Evolutionary conservation across 139 green algal genomes (phyloP).

Genomic region (Asterochloris sp.): DNA sequence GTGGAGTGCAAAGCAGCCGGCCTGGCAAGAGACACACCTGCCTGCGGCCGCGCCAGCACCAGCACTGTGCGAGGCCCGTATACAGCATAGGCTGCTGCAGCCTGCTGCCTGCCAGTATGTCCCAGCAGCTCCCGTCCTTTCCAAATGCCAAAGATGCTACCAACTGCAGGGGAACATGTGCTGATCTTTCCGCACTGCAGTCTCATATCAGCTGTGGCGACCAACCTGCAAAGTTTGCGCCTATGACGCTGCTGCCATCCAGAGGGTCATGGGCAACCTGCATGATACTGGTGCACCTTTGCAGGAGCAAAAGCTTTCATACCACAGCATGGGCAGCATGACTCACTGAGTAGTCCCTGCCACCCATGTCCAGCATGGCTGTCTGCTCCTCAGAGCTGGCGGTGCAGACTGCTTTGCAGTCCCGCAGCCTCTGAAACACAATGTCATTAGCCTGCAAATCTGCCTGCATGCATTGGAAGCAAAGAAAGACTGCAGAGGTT

Average conservation of each 20-base stretch:
- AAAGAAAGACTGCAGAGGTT: neutral
- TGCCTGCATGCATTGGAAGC: conserved; percentile 27
- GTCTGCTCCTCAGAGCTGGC: conserved; percentile 75
- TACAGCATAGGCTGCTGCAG: conserved; percentile 70
- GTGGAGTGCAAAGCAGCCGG: neutral
- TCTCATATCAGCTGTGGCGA: neutral
- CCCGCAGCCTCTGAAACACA: conserved; percentile 53
- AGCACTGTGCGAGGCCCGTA: conserved; percentile 79
- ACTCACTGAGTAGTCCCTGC: conserved; percentile 46
- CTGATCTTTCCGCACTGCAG: neutral
- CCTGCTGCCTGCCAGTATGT: conserved; percentile 50
- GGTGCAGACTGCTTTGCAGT: conserved; percentile 52
- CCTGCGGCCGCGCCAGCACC: conserved; percentile 52
- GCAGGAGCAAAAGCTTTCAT: neutral
- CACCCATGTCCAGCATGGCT: conserved; percentile 39
- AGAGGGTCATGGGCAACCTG: conserved; percentile 85
- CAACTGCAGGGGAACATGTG: conserved; percentile 6
- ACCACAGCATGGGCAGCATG: neutral
- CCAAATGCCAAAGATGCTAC: conserved; percentile 85
- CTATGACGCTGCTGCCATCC: conserved; percentile 75
- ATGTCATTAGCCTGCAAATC: conserved; percentile 69
- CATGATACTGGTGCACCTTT: neutral
- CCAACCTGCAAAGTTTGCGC: conserved; percentile 50
- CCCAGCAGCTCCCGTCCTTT: conserved; percentile 53
- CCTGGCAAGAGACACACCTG: neutral